Base-by-base conservation (phyloP, 768 basidiomycete species). In the Calocybe indica region DNA sequence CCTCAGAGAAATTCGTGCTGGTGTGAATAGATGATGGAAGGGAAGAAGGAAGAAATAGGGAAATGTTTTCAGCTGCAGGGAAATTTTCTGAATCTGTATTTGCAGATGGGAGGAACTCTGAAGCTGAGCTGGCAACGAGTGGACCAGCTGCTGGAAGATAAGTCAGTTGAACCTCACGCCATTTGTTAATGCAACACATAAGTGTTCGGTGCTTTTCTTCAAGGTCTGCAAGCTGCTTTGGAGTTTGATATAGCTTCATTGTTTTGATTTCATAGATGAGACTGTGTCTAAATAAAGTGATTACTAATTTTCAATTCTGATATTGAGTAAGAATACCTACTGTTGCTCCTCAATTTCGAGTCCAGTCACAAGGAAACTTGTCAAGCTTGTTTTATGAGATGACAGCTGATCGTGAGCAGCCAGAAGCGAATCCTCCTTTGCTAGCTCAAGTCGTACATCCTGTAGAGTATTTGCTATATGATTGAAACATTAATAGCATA, bases 151-250 rank as follows among this genome's bases (percentile, higher is more conserved):
- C 42, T 31, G 47, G 52, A 7, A 37, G 38, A 37, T 51, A 42
- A 11, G 38, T 15, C 10, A 38, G 46, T 35, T 51, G 43, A 14
- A 43, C 38, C 31, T 15, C 30, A 38, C 40, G 38, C 31, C 59
- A 57, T 8, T 6, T 12, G 28, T 14, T 31, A 29, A 51, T 37
- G 32, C 35, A 38, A 13, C 32, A 31, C 32, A 5, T 11, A 13
- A 55, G 29, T 7, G 31, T 39, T 11, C 13, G 39, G 11, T 47
- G 42, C 7, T 41, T 31, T 14, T 47, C 13, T 22, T 52, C 5
- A 11, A 55, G 28, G 15, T 50, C 31, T 5, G 29, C 11, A 1
- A 31, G 14, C 33, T 40, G 43, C 12, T 45, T 35, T 9, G 28
- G 31, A 6, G 34, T 50, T 28, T 9, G 37, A 14, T 30, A n/a